Conservation (phyloP, 2,329 filamentous ascomycete genomes). For the Fusarium decemcellulare region DNA sequence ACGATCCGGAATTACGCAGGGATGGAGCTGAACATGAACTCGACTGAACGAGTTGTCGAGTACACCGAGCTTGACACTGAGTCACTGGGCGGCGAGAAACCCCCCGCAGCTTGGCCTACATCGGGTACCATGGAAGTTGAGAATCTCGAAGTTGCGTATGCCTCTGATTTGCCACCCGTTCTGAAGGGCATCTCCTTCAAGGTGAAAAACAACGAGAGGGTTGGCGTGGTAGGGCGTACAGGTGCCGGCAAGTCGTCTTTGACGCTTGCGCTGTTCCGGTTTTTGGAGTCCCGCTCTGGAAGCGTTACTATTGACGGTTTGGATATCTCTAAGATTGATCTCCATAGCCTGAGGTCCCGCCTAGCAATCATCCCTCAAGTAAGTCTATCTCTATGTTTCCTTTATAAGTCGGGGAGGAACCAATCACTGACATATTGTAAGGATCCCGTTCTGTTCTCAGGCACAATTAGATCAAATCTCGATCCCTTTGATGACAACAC, state of each 20-base stretch:
- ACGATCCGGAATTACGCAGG: constrained; percentile 77
- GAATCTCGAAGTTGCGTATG: constrained; percentile 80
- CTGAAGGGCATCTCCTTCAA: constrained; percentile 78
- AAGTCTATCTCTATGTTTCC: constrained; percentile 15
- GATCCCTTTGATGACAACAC: constrained; percentile 81
- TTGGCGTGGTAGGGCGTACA: constrained; percentile 85
- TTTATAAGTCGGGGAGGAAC: neutral
- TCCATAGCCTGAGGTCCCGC: constrained; percentile 79
- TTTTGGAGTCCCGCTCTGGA: constrained; percentile 78
- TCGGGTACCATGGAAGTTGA: constrained; percentile 81
- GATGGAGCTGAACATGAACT: constrained; percentile 84
- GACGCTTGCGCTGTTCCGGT: constrained; percentile 83
- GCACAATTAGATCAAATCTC: constrained; percentile 82
- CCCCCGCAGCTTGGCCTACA: constrained; percentile 82
- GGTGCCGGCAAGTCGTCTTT: constrained; percentile 84
- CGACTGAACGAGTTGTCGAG: constrained; percentile 81
- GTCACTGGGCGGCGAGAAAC: constrained; percentile 70
- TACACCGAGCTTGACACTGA: constrained; percentile 80
- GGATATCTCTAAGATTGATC: constrained; percentile 79
- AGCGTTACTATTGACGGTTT: constrained; percentile 79
- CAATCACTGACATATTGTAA: constrained; percentile 51
- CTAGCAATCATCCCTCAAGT: constrained; percentile 83
- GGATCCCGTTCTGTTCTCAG: constrained; percentile 86
- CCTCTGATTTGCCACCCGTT: constrained; percentile 78
- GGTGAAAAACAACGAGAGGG: constrained; percentile 75